Percentiles rank a stretch among this genome's conserved stretches.
These are phyloP conservation scores for Gracilaria domingensis DNA, from an alignment of 23 red algal genomes.

Conservation along the genomic window DNA sequence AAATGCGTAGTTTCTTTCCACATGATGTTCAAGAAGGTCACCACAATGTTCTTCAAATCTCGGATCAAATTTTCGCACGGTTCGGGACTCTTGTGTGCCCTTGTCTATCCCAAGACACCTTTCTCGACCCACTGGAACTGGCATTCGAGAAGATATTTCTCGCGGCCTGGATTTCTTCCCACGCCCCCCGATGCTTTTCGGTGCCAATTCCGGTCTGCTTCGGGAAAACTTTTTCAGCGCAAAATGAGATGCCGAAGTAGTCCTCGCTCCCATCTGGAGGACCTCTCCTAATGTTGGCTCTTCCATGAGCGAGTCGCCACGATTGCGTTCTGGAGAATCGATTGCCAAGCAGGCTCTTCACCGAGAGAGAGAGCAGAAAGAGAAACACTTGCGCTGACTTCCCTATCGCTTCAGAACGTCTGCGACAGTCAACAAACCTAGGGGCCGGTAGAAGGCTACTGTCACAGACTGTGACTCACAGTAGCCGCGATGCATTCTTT, in stretches of 20 bases:
- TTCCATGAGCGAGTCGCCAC: background rate
- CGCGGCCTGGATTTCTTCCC: conserved; percentile 51
- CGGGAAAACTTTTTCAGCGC: background rate
- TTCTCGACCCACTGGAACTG: conserved; percentile 66
- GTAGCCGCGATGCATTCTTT: no score
- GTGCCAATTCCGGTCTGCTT: background rate
- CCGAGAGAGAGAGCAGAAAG: no score
- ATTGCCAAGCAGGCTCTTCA: no score
- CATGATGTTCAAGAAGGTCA: conserved; percentile 48
- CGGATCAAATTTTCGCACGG: conserved; percentile 63
- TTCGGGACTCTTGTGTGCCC: conserved; percentile 16
- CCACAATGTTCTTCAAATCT: conserved; percentile 75
- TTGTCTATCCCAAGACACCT: conserved; percentile 64
- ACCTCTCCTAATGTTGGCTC: conserved; percentile 16
- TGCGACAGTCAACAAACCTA: no score
- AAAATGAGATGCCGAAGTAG: background rate
- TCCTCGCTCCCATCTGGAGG: background rate
- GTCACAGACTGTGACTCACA: no score
- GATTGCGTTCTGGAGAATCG: background rate
- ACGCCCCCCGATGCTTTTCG: background rate
- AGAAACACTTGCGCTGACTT: no score
- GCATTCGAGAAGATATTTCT: conserved; percentile 55
- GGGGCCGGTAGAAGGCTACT: no score
- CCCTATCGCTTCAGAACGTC: no score
- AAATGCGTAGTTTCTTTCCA: conserved; percentile 63